Percentiles rank a stretch among this genome's conserved stretches.
These are phyloP conservation scores for Penicillium argentinense DNA, from an alignment of 495 filamentous ascomycete genomes.

Conservation along the genomic window DNA sequence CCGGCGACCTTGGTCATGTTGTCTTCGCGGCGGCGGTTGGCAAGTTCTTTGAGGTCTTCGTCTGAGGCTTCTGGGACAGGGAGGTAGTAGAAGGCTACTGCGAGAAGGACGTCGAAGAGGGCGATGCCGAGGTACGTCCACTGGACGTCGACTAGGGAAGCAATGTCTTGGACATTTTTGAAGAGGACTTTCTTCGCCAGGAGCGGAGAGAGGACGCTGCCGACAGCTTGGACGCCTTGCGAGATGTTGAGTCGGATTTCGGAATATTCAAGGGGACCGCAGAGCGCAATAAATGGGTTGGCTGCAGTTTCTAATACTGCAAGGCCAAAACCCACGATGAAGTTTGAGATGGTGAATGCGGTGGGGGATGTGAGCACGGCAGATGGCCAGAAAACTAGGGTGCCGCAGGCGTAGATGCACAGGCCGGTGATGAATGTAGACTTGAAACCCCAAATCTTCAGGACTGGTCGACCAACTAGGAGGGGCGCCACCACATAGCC, in stretches of 20 bases:
- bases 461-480: slow-evolving; percentile 54
- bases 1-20: slow-evolving; percentile 47
- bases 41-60: slow-evolving; percentile 57
- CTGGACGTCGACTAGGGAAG: slow-evolving; percentile 63
- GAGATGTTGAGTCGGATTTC: slow-evolving; percentile 67
- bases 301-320: slow-evolving; percentile 63
- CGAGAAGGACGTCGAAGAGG: slow-evolving; percentile 63
- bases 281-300: slow-evolving; percentile 68
- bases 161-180: slow-evolving; percentile 46
- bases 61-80: slow-evolving; percentile 68
- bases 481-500: slow-evolving; percentile 62
- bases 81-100: slow-evolving; percentile 64
- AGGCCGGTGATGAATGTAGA: slow-evolving; percentile 64
- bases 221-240: slow-evolving; percentile 68
- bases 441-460: slow-evolving; percentile 68
- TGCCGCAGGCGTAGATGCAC: slow-evolving; percentile 61
- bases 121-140: slow-evolving; percentile 72
- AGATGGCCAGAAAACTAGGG: slow-evolving; percentile 72
- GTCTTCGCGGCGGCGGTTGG: slow-evolving; percentile 50
- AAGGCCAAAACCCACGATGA: slow-evolving; percentile 65
- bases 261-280: slow-evolving; percentile 63
- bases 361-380: slow-evolving; percentile 65
- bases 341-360: slow-evolving; percentile 65
- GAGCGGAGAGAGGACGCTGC: slow-evolving; percentile 60
- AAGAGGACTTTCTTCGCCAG: slow-evolving; percentile 64